Evolutionary conservation across 768 basidiomycete species (phyloP).

Genomic region (Royoungia palumana): DNA sequence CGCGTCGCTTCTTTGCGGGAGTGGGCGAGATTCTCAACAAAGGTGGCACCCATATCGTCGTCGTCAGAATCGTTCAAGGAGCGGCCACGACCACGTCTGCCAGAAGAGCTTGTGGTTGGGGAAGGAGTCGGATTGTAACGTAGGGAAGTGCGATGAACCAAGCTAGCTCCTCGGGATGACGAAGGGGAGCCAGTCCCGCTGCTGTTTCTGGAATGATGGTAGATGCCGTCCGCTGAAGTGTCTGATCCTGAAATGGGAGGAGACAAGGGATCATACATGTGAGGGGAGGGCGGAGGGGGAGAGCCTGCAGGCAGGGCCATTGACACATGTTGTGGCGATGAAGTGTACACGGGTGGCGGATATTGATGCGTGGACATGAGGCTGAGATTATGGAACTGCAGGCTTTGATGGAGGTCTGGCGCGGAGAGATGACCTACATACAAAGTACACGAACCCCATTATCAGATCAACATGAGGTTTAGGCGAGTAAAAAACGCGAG

Average conservation of each 20-base stretch:
- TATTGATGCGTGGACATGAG: slow-evolving; percentile 70
- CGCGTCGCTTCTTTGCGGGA: slow-evolving; percentile 82
- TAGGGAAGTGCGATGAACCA: slow-evolving; percentile 66
- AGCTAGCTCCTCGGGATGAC: slow-evolving; percentile 69
- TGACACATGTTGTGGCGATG: slow-evolving; percentile 64
- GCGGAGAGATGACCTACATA: slow-evolving; percentile 61
- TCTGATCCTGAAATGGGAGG: slow-evolving; percentile 89
- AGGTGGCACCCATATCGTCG: slow-evolving; percentile 65
- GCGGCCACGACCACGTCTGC: slow-evolving; percentile 60
- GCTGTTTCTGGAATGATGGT: slow-evolving; percentile 74
- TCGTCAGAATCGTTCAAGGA: slow-evolving; percentile 77
- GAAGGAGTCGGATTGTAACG: slow-evolving; percentile 84
- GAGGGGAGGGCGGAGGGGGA: slow-evolving; percentile 73
- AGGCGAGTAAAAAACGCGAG: slow-evolving; percentile 39
- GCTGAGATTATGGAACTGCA: slow-evolving; percentile 58
- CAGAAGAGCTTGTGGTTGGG: slow-evolving; percentile 67
- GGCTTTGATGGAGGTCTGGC: slow-evolving; percentile 64
- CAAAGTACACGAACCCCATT: slow-evolving; percentile 47
- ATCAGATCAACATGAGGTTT: slow-evolving; percentile 66
- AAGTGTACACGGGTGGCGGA: slow-evolving; percentile 55
- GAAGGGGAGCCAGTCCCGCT: slow-evolving; percentile 72
- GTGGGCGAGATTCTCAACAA: slow-evolving; percentile 69
- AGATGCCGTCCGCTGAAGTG: slow-evolving; percentile 78
- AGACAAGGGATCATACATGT: slow-evolving; percentile 81
- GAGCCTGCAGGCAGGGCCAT: slow-evolving; percentile 61